These are phyloP conservation scores for Evernia prunastri DNA, from an alignment of 495 filamentous ascomycete genomes.

Conservation along the genomic window DNA sequence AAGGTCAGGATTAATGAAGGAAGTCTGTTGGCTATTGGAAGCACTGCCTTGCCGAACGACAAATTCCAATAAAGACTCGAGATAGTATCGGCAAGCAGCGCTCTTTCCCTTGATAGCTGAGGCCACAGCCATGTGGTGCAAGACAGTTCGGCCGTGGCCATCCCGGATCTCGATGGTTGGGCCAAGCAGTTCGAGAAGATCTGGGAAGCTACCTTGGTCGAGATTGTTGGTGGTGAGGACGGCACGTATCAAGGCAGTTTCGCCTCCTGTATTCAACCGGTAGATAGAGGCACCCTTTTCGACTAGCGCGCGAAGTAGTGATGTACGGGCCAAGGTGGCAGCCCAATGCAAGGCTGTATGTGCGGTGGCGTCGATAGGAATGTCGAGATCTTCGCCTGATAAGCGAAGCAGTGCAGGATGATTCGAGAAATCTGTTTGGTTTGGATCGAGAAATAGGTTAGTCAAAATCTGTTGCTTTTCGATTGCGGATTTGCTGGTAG, in stretches of 20 bases:
- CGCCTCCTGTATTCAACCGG: conserved; percentile 78
- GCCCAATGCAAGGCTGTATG: conserved; percentile 96
- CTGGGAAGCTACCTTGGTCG: conserved; percentile 73
- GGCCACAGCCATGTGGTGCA: conserved; percentile 93
- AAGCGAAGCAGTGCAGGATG: conserved; percentile 63
- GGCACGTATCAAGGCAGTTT: conserved; percentile 85
- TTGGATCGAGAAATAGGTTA: conserved; percentile 76
- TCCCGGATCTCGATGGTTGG: conserved; percentile 89
- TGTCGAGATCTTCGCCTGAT: conserved; percentile 76
- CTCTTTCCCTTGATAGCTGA: conserved; percentile 87
- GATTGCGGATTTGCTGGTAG: conserved; percentile 58
- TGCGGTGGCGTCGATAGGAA: conserved; percentile 76
- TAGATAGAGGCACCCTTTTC: conserved; percentile 76
- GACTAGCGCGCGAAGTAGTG: conserved; percentile 72
- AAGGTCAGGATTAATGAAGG: conserved; percentile 27
- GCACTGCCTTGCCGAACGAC: conserved; percentile 76
- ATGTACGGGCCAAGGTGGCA: conserved; percentile 82
- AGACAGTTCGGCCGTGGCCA: conserved; percentile 77
- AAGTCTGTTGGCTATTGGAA: conserved; percentile 49
- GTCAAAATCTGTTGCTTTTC: conserved; percentile 73
- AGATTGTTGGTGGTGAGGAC: conserved; percentile 85
- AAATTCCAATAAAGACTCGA: conserved; percentile 88
- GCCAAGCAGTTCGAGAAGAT: conserved; percentile 78
- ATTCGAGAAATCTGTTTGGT: conserved; percentile 54
- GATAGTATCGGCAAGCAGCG: conserved; percentile 80